Base-by-base conservation (phyloP, 2,329 filamentous ascomycete species). In the Pseudohalonectria lignicola region DNA sequence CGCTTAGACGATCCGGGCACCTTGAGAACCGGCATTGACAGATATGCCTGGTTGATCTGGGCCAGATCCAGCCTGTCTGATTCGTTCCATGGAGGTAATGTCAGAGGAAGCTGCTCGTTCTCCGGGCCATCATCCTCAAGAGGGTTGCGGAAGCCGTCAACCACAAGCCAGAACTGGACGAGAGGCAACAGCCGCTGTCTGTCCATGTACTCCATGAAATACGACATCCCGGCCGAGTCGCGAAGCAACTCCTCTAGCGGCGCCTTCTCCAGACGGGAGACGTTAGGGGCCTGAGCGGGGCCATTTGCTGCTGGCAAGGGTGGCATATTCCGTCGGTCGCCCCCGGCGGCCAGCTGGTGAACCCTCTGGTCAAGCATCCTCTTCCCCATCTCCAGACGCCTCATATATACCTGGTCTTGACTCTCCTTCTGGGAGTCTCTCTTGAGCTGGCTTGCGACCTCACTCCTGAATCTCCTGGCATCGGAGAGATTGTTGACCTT, bases 141-240 rank as follows among this genome's bases (percentile, higher is more conserved):
- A 1, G 92, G 93, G 49, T 93, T 94, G 31, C 93, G 82, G 49
- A 96, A 86, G 1, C 92, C 90, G 60, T 98, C 92, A 5, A 96
- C 92, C 3, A 96, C 92, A 30, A 98, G 79, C 87, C 90, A 98
- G 58, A 96, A 98, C 52, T 98, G 92, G 5, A 98, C 88, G 34
- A 95, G 64, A 12, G 83, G 74, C 81, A 96, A 90, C 19, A 90
- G 68, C 13, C 74, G 72, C 54, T 88, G 83, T 31, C 92, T 79
- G 55, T 98, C 92, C 92, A 98, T 98, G 53, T 87, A 96, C 55
- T 98, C 92, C 92, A 98, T 98, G 62, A 98, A 96, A 55, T 94
- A 98, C 3, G 92, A 96, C 8, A 98, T 68, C 1, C 86, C 90
- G 1, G 90, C 83, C 3, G 92, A 76, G 57, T 93, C 87, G 47